Base-by-base conservation (phyloP, 129 eudicot genomes). In the Pseudognaphalium luteoalbum region DNA sequence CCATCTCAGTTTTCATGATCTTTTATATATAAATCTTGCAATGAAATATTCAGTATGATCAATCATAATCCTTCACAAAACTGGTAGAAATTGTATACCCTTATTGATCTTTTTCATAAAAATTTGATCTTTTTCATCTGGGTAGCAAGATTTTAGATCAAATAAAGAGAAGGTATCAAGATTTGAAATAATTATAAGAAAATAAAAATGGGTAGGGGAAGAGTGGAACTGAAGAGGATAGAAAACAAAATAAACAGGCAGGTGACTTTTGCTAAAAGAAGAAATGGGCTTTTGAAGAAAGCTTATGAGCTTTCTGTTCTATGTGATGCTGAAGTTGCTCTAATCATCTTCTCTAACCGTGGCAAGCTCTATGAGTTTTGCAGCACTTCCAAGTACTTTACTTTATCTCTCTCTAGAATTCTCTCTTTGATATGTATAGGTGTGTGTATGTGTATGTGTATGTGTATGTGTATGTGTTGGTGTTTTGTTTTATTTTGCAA, bases 261-360 rank as follows among this genome's bases (percentile, higher is more conserved):
- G 52, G 87, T 83, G 20, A 83, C 87, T 39, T 83, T 83, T 76
- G 83, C 87, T 7, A 90, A 90, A 82, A 76, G 96, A 57, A 72
- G 96, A 85, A 89, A 86, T 83, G 96, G 96, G 37, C 78, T 89
- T 60, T 61, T 90, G 14, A 90, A 90, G 86, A 90, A 90, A 74
- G 96, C 96, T 12, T 90, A 85, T 81, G 96, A 87, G 78, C 96
- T 90, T 41, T 90, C 96, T 64, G 96, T 90, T 69, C 92, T 90
- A 66, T 90, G 96, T 83, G 96, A 90, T 90, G 96, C 96, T 76
- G 92, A 90, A 29, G 92, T 90, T 69, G 96, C 91, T 5, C 85
- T 90, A 65, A 82, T 92, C 25, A 87, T 92, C 83, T 92, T 92
- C 83, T 92, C 98, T 4, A 86, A 72, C 28, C 81, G 81, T 78